A percentile compares a stretch with the other conserved stretches of the same genome.
These are phyloP conservation scores for Blastobotrys capitulatus DNA, from an alignment of 1,139 yeast genomes.

Conservation along the genomic window DNA sequence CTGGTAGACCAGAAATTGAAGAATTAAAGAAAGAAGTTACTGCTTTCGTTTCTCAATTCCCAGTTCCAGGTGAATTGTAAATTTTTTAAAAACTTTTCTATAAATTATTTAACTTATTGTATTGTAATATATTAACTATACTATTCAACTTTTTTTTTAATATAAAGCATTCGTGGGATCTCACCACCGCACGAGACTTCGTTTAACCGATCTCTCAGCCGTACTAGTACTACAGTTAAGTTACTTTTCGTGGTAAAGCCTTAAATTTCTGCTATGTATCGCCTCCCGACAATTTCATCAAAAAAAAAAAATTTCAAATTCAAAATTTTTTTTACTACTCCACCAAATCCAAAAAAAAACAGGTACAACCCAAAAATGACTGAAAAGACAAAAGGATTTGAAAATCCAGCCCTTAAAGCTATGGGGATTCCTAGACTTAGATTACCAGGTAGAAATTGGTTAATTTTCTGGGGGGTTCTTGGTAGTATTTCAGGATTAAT, in stretches of 20 bases:
- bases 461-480: constrained; percentile 75
- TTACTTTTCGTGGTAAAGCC: too few relatives aligned
- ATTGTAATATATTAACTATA: background rate
- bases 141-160: background rate
- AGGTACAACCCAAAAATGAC: too few relatives aligned
- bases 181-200: too few relatives aligned
- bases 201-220: too few relatives aligned
- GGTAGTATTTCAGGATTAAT: constrained; percentile 65
- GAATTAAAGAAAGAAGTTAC: constrained; percentile 72
- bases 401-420: constrained; percentile 81
- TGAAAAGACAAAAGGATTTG: constrained; percentile 33
- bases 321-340: too few relatives aligned
- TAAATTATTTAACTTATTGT: background rate
- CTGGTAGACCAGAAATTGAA: constrained; percentile 61
- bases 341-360: too few relatives aligned
- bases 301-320: too few relatives aligned
- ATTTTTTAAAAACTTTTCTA: background rate
- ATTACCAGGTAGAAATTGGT: constrained; percentile 90
- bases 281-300: too few relatives aligned
- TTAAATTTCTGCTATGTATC: too few relatives aligned
- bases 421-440: constrained; percentile 79
- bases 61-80: constrained; percentile 54
- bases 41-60: constrained; percentile 90
- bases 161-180: too few relatives aligned
- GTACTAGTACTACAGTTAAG: too few relatives aligned